Base-by-base conservation (phyloP, 306 rosid species). In the Elaeagnus macrophylla region DNA sequence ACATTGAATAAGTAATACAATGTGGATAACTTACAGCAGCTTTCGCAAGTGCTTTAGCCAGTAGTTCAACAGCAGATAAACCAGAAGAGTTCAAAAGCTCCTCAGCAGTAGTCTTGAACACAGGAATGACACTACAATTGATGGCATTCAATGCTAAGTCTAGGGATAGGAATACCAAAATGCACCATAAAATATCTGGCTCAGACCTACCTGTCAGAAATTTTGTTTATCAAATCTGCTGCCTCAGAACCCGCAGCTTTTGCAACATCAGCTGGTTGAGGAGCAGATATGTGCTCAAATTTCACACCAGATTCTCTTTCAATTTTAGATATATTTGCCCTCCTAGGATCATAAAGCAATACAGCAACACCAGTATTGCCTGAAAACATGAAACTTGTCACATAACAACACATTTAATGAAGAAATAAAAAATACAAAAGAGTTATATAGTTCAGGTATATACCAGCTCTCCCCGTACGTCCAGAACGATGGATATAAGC, bases 381-480 rank as follows among this genome's bases (percentile, higher is more conserved):
- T 90, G 59, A 37, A 54, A 68, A 65, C 18, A 37, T 5, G 9
- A 51, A 58, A 8, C 40, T 15, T 16, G 37, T n/a, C 17, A 16
- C 14, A 9, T 7, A 36, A 14, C n/a, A 25, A 12, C 8, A 50
- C 37, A 41, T 6, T 41, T n/a, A 3, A 6, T 5, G n/a, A 47
- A 15, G 4, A 5, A 25, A 25, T n/a, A 25, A 3, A 25, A 48
- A 44, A 19, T 15, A 62, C 9, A 19, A 46, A 37, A 49, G 19
- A 8, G n/a, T n/a, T 20, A 13, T 19, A 15, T 54, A 39, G 19
- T 18, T 61, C 51, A 41, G 16, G 45, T 38, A 72, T 7, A 35
- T 71, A 86, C 97, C 94, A 39, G 97, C 97, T 68, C 97, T 81
- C 72, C 97, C 97, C 19, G 97, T 90, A 55, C 95, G 85, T 47